Base-by-base conservation (phyloP, 768 basidiomycete species). In the Lyophyllum semitale region DNA sequence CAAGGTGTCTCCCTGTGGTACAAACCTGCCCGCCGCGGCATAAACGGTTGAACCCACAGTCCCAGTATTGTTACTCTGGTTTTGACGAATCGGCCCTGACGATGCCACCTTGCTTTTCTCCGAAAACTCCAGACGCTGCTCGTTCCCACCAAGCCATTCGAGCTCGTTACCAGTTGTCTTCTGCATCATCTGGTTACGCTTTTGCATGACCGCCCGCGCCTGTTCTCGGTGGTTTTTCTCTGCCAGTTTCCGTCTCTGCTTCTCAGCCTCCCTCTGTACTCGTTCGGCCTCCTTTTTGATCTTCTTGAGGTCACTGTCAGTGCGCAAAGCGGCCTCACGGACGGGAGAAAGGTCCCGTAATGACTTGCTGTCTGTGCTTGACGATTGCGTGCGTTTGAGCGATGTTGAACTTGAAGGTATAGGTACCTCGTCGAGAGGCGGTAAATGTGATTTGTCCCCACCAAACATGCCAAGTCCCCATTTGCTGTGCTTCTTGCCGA, bases 181-280 rank as follows among this genome's bases (percentile, higher is more conserved):
- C 66, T 83, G 83, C 63, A 90, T 76, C 71, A 93, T 79, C 60
- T 87, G 84, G 56, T 83, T 87, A 59, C 92, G 88, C 76, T 95
- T 96, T 65, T 87, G 83, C 86, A 95, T 89, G 71, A 96, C 94
- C 41, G 92, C 93, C 51, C 94, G 84, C 17, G 94, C 91, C 70
- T 94, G 89, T 64, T 97, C 95, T 63, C 86, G 84, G 58, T 91
- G 85, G 66, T 77, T 85, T 63, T 84, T 85, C 68, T 87, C 84
- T 17, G 81, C 84, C 58, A 90, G 78, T 53, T 85, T 85, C 59
- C 93, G 90, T 58, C 88, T 86, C 62, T 91, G 89, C 64, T 87
- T 84, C 77, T 95, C 92, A 18, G 90, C 89, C 70, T 95, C 93
- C 55, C 81, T 83, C 53, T 85, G 84, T 48, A 89, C 69, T 35